Base-by-base conservation (phyloP, 2,329 filamentous ascomycete species). In the Pezicula rhizophila region DNA sequence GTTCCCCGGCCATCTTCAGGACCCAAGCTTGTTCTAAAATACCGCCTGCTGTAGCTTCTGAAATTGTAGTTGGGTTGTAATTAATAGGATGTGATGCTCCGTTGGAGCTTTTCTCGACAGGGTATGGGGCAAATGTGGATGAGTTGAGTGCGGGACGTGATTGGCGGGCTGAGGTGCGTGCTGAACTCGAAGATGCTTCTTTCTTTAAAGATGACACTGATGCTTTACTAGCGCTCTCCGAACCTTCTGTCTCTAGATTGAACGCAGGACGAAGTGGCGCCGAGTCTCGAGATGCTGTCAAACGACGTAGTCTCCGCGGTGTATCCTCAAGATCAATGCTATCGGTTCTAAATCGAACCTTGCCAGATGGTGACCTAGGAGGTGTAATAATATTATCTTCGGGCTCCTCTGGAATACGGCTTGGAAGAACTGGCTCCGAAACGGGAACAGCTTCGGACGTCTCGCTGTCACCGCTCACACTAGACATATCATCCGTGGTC, bases 1-100 rank as follows among this genome's bases (percentile, higher is more conserved):
- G 92, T 67, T 97, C 93, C 55, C 84, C 85, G 5, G 92, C 91
- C 80, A 99, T 93, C 72, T 96, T 93, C 72, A 85, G 82, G 69
- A 93, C 86, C 87, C 88, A 93, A 2, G 87, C 88, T 53, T 72
- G 69, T 51, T 76, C 72, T n/a, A 75, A 63, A 20, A 73, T 66
- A 14, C 61, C 62, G 28, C 65, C 60, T 55, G 60, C 28, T 55
- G 65, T 45, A 31, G 52, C 35, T 23, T 31, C 18, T 35, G 40
- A 34, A 34, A 52, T 50, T 15, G 12, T 31, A 11, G 53, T 23
- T 18, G 46, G 38, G 12, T 35, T 40, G 20, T 35, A 45, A 20
- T 34, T 31, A 33, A 23, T 17, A 8, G 17, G 28, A 28, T 10
- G 5, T 23, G 42, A 33, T 28, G 45, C 25, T 11, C 37, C 18